Evolutionary conservation across 306 rosid genomes (phyloP).

Genomic region (Ammopiptanthus mongolicus): DNA sequence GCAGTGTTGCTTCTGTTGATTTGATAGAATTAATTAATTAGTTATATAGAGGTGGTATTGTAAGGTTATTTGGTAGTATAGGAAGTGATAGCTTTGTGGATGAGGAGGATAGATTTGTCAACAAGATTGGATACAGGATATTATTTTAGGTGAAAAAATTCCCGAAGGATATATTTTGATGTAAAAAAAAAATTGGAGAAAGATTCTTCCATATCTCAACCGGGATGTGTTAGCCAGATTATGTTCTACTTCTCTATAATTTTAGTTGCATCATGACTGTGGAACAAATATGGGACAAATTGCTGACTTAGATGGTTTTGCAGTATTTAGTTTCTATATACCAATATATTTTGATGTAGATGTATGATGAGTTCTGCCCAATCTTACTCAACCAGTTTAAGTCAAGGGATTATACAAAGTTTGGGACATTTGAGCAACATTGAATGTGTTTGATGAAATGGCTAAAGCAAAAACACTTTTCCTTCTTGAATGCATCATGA

Average conservation of each 20-base stretch:
- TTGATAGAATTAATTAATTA: conserved; percentile 49
- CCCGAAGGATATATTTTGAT: conserved; percentile 94
- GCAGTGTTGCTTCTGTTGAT: conserved; percentile 37
- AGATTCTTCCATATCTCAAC: conserved; percentile 40
- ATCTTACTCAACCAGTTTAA: too few species aligned
- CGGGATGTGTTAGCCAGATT: conserved; percentile 62
- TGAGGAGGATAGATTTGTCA: too few species aligned
- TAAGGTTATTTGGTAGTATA: too few species aligned
- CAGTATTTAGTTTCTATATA: neutral
- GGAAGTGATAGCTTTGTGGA: too few species aligned
- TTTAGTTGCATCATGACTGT: neutral
- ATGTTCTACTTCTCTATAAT: too few species aligned
- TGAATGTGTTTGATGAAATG: too few species aligned
- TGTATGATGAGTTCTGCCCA: conserved; percentile 5
- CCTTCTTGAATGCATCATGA: too few species aligned
- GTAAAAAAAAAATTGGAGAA: conserved; percentile 65
- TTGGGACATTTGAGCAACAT: conserved; percentile 27
- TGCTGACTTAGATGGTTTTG: conserved; percentile 3
- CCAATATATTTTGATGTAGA: conserved; percentile 44
- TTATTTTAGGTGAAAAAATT: conserved; percentile 72
- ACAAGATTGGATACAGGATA: conserved; percentile 90
- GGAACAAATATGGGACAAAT: neutral
- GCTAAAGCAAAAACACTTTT: too few species aligned
- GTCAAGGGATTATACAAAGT: too few species aligned
- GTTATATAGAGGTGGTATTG: too few species aligned